Evolutionary conservation across 2,329 filamentous ascomycete genomes (phyloP), one percentile per base, ranked within the genome.

Genomic region (Trichothecium roseum): DNA sequence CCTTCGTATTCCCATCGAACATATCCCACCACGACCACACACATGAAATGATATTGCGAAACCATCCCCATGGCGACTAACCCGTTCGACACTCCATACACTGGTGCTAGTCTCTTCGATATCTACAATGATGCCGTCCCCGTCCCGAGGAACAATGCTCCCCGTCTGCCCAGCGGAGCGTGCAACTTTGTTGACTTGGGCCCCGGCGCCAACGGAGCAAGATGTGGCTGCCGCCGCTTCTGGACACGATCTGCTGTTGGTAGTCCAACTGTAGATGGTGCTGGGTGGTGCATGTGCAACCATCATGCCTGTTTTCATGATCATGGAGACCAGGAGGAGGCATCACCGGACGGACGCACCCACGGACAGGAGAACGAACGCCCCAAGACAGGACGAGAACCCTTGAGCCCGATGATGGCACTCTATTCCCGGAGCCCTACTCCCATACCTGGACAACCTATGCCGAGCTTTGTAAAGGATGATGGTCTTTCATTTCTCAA

Each of bases 301-400:
- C 73, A 78, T 45, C 73, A 78, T 52, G 73, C 73, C 36, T 78
- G 73, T 51, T 78, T 64, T 41, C 73, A 78, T 41, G 72, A 76
- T 50, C 63, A 74, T 45, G 54, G 51, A 26, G 38, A 45, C 33
- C 42, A 42, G 35, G 45, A 49, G 41, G 42, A 17, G 20, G 46
- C 17, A 35, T 43, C 40, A 29, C 34, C 43, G 14, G 46, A 50
- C 30, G 41, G 51, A 28, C 42, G 51, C 36, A 44, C 51, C 16
- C 38, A 46, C 38, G 60, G 58, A 40, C 70, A 74, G 55, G 70
- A 74, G 47, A 73, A 74, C 42, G 67, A 74, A 45, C 60, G 52
- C 24, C 67, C 69, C 10, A 64, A 56, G 45, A 50, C 57, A 30
- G 60, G 57, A 42, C 62, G 68, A 30, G 66, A 68, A 34, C 68